Evolutionary conservation across 2,329 filamentous ascomycete species (phyloP).

Genomic region (Xylariomycetidae sp.): DNA sequence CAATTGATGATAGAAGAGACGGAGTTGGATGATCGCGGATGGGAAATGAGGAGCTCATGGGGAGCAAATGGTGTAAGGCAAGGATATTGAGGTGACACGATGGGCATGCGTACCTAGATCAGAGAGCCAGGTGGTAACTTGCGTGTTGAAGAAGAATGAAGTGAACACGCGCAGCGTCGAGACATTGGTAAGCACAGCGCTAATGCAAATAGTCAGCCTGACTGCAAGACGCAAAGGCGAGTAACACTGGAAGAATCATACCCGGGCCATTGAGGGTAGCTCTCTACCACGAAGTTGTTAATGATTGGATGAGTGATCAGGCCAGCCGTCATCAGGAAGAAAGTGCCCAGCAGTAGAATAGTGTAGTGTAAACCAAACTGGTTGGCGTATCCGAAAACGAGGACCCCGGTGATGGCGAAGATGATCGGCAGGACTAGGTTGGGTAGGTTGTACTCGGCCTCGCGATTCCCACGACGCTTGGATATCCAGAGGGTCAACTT

Average conservation of each 20-base stretch:
- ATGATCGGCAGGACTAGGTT: slow-evolving; percentile 20
- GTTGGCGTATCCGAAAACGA: slow-evolving; percentile 20
- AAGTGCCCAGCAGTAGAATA: slow-evolving; percentile 16
- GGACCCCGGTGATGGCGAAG: slow-evolving; percentile 14
- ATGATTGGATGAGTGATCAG: slow-evolving; percentile 17
- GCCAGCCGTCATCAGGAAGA: slow-evolving; percentile 16
- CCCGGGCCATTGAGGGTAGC: slow-evolving; percentile 20
- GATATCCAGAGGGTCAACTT: slow-evolving; percentile 17
- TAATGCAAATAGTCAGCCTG: slow-evolving; percentile 1
- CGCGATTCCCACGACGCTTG: slow-evolving; percentile 14
- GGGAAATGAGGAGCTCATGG: too few relatives aligned
- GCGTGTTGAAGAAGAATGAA: slow-evolving; percentile 13
- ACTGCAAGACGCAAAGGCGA: not conserved
- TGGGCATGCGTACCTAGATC: too few relatives aligned
- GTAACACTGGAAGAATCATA: slow-evolving; percentile 1
- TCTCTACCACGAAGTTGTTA: slow-evolving; percentile 21
- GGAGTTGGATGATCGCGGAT: too few relatives aligned
- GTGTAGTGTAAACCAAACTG: slow-evolving; percentile 15
- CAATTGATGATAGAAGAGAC: too few relatives aligned
- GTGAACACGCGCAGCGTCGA: slow-evolving; percentile 17
- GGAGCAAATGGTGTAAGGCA: slow-evolving; percentile 12
- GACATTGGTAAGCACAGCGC: slow-evolving; percentile 17
- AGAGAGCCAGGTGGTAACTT: slow-evolving; percentile 16
- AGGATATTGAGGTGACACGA: too few relatives aligned
- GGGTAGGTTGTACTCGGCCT: slow-evolving; percentile 22